Evolutionary conservation across 2,329 filamentous ascomycete genomes (phyloP), one percentile per base, ranked within the genome.

Genomic region (Cladophialophora exuberans): DNA sequence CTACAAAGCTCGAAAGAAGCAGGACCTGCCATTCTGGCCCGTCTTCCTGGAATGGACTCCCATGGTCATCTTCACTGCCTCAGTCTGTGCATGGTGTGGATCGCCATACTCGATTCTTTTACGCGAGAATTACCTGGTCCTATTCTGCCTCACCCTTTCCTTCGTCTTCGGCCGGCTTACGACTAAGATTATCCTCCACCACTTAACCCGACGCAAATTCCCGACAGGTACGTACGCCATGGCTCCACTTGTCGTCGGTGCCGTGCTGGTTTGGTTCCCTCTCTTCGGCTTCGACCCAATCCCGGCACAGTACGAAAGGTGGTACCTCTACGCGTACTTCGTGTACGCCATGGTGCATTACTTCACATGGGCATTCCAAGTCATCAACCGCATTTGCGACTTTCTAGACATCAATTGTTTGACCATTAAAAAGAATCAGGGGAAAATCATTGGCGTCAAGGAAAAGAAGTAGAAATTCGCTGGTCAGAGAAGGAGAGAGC

Each of bases 91-190:
- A 10, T 99, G 94, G 94, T 78, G 97, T 2, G 94, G 89, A 70
- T 95, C 90, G 13, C 92, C 93, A 0, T 84, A 96, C 76, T 96
- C 92, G 56, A 86, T 83, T 9, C 75, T 99, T 31, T 82, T 95
- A 68, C 74, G 76, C 30, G 85, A 96, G 57, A 97, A 97, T 75
- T 89, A 94, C 67, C 83, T 99, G 1, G 85, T 95, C 9, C 83
- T 97, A 42, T 96, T 96, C 73, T 97, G 92, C 76, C 75, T 96
- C 57, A 96, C 90, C 56, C 88, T 97, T 80, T 89, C 90, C n/a
- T 92, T 97, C 66, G 94, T 97, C 56, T 97, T 99, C 72, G 94
- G 94, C 30, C 88, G 94, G 64, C 91, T 99, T 87, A 97, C 94
- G 0, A 99, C 94, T 33, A 99, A 97, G 79, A 97, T 97, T 73